A percentile compares a stretch with the other conserved stretches of the same genome.
These are phyloP conservation scores for Chiua virens DNA, from an alignment of 768 basidiomycete species.

Conservation along the genomic window DNA sequence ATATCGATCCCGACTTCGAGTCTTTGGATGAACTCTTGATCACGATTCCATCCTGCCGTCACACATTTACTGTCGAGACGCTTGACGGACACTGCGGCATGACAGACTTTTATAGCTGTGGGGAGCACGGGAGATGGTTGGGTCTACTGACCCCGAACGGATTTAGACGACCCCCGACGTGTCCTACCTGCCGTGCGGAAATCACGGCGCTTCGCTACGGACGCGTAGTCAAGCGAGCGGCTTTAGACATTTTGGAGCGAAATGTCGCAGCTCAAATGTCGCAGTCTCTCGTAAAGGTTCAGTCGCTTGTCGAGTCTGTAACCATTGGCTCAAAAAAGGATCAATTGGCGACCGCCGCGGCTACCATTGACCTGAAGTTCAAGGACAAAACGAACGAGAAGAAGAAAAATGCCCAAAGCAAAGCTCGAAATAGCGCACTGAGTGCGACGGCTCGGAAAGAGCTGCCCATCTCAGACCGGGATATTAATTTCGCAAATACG, in stretches of 20 bases:
- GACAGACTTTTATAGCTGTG: constrained; percentile 46
- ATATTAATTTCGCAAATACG: constrained; percentile 26
- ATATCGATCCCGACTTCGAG: constrained; percentile 41
- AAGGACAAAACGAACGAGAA: constrained; percentile 5
- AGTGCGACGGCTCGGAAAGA: constrained; percentile 12
- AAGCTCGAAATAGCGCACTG: constrained; percentile 15
- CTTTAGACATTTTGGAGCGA: constrained; percentile 63
- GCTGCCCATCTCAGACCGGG: constrained; percentile 25
- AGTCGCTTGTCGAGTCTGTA: constrained; percentile 29
- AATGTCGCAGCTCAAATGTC: constrained; percentile 59
- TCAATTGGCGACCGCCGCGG: constrained; percentile 1
- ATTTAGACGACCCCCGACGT: constrained; percentile 46
- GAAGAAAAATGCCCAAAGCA: constrained; percentile 6
- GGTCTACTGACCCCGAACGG: constrained; percentile 42
- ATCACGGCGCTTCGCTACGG: constrained; percentile 63
- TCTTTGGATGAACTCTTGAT: constrained; percentile 53
- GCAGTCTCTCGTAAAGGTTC: constrained; percentile 36
- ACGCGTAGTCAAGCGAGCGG: constrained; percentile 58
- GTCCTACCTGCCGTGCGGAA: constrained; percentile 60
- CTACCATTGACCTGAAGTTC: constrained; percentile 14
- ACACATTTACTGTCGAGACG: constrained; percentile 70
- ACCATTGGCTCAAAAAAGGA: constrained; percentile 23
- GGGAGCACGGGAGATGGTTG: constrained; percentile 40
- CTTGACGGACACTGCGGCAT: constrained; percentile 61
- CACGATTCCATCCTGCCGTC: constrained; percentile 59